phyloP scores from a whole-genome alignment of 169 alveolate genomes.

The Cryptosporidium ryanae region DNA sequence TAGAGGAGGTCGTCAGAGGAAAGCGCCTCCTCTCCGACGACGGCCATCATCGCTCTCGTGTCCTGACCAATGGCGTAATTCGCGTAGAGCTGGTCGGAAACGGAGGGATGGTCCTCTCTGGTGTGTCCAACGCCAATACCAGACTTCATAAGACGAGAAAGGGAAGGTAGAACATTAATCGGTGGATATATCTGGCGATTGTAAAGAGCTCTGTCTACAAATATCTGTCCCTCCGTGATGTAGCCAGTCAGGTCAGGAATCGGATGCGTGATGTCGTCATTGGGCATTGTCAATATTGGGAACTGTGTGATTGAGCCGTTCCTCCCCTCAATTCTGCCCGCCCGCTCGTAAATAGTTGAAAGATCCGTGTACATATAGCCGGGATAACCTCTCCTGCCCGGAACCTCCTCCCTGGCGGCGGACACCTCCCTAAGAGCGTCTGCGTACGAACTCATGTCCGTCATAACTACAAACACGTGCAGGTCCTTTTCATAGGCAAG shows the following conservation, averaged over 20 bases:
- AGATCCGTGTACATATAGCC: constrained; percentile 99
- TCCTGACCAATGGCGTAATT: constrained; percentile 99
- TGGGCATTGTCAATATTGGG: constrained; percentile 99
- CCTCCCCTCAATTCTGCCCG: constrained; percentile 99
- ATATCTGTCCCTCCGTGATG: constrained; percentile 99
- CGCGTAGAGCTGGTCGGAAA: constrained; percentile 98
- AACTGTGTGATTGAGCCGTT: constrained; percentile 97
- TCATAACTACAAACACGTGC: constrained; percentile 98
- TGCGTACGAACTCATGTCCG: constrained; percentile 99
- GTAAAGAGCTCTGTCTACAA: constrained; percentile 97
- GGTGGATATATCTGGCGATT: constrained; percentile 96
- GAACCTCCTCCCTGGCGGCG: constrained; percentile 99
- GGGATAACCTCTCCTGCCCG: constrained; percentile 99
- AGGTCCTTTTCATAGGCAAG: constrained; percentile 98
- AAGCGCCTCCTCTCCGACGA: constrained; percentile 99
- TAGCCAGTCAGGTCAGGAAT: constrained; percentile 99
- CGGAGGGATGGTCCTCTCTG: constrained; percentile 99
- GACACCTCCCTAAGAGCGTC: constrained; percentile 99
- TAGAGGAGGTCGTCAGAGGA: constrained; percentile 96
- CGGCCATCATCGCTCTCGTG: constrained; percentile 99
- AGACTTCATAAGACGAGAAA: constrained; percentile 99
- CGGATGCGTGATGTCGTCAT: constrained; percentile 99
- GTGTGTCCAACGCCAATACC: constrained; percentile 99
- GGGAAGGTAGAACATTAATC: constrained; percentile 96
- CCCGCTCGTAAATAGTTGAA: constrained; percentile 99